Conservation (phyloP, 106 monocot genomes). For the Acorus calamus region DNA sequence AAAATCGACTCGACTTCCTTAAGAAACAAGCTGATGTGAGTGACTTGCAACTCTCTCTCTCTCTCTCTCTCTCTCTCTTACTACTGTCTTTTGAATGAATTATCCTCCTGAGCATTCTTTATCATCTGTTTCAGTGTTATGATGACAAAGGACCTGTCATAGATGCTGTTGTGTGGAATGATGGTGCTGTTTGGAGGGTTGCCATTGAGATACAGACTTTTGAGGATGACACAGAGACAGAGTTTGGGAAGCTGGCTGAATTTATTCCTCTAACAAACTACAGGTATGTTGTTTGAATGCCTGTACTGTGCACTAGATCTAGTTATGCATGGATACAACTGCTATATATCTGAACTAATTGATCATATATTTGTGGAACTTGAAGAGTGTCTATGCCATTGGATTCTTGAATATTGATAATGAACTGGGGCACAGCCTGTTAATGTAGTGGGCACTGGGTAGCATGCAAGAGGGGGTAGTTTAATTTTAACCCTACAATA, state of each 20-base stretch:
- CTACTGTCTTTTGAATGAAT: background rate
- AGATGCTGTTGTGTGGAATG: slow-evolving; percentile 89
- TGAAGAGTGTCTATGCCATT: too few relatives aligned
- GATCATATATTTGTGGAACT: background rate
- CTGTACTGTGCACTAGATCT: background rate
- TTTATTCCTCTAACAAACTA: slow-evolving; percentile 95
- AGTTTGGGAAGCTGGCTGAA: slow-evolving; percentile 72
- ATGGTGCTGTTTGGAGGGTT: slow-evolving; percentile 91
- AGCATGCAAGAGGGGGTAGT: too few relatives aligned
- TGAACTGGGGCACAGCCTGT: too few relatives aligned
- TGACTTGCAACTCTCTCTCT: background rate
- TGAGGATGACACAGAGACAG: slow-evolving; percentile 41
- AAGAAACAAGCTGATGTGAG: slow-evolving; percentile 77
- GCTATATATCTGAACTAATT: background rate
- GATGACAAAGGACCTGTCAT: slow-evolving; percentile 93
- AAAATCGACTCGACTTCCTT: slow-evolving; percentile 79
- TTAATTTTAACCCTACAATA: too few relatives aligned
- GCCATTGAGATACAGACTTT: slow-evolving; percentile 80
- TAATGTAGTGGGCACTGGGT: too few relatives aligned
- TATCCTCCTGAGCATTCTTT: background rate
- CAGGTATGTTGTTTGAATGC: slow-evolving; percentile 27
- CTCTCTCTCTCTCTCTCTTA: background rate
- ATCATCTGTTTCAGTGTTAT: slow-evolving; percentile 49
- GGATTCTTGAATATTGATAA: too few relatives aligned
- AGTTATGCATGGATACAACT: background rate